Base-by-base conservation (phyloP, 306 rosid genomes). In the Casuarina equisetifolia region DNA sequence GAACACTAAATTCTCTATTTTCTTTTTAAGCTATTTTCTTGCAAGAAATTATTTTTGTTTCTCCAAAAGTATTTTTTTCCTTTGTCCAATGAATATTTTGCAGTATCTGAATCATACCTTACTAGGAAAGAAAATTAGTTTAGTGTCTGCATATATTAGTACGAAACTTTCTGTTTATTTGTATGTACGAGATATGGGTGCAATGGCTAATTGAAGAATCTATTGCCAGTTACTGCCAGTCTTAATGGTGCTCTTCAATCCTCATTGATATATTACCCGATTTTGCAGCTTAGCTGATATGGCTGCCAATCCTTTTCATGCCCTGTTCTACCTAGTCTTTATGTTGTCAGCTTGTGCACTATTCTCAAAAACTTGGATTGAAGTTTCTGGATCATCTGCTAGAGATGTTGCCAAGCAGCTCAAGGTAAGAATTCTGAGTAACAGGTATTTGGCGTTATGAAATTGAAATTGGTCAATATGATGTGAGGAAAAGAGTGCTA, bases 301-400 rank as follows among this genome's bases (percentile, higher is more conserved):
- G 91, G 97, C 98, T 4, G 97, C 98, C 82, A 94, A 94, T 81
- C 98, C 98, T 45, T 94, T 88, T 86, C 98, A 94, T 71, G 97
- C 97, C 0, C 62, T 94, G 81, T 91, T 94, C 88, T 94, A 94
- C 84, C 85, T 94, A 8, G 88, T 89, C n/a, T 94, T 94, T 80
- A 91, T 94, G 98, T 81, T 94, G 77, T 81, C 97, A 9, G 98
- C 97, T 0, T 94, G 98, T 73, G 98, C 98, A 46, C 81, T 91
- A 75, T 91, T 94, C 90, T 94, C 98, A 3, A 94, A 94, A 83
- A 92, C 97, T 35, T 94, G 98, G 98, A 94, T 94, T 78, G 97
- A 94, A 88, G 98, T 94, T 74, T 94, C 97, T 25, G 98, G 98
- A 75, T 94, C 98, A 35, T 94, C 97, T 82, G 98, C 98, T 17